These are phyloP conservation scores for Penicillium sumatraense DNA, from an alignment of 2,329 filamentous ascomycete genomes.

Conservation along the genomic window DNA sequence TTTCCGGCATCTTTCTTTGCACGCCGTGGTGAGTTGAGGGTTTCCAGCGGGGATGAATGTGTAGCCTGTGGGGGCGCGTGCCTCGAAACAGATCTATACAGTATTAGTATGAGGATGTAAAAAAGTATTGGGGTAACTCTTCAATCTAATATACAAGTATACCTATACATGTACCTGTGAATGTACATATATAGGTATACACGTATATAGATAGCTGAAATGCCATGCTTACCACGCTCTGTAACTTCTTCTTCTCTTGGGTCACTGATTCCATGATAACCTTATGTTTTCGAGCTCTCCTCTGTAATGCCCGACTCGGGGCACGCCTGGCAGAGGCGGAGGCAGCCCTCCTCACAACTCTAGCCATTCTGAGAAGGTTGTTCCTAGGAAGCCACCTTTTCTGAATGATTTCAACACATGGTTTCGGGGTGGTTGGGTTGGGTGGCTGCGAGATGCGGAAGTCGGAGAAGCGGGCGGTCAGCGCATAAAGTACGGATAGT, in stretches of 20 bases:
- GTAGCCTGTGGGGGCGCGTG: constrained; percentile 62
- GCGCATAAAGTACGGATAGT: constrained; percentile 9
- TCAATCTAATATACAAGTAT: too few relatives aligned
- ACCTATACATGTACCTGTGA: too few relatives aligned
- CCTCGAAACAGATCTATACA: constrained; percentile 60
- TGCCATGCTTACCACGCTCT: constrained; percentile 58
- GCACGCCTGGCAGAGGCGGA: constrained; percentile 39
- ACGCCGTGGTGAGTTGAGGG: constrained; percentile 61
- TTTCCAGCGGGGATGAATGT: constrained; percentile 65
- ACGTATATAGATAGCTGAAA: too few relatives aligned
- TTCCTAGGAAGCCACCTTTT: constrained; percentile 23
- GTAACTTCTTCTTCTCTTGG: constrained; percentile 64
- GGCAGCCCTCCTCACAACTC: constrained; percentile 39
- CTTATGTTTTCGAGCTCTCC: constrained; percentile 55
- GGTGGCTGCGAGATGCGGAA: neutral
- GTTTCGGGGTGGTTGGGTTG: constrained; percentile 3
- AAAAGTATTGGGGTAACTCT: too few relatives aligned
- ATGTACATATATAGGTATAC: too few relatives aligned
- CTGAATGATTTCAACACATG: constrained; percentile 22
- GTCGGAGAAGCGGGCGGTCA: constrained; percentile 14
- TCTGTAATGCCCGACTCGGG: constrained; percentile 37
- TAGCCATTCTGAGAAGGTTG: constrained; percentile 37
- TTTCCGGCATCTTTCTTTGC: constrained; percentile 64
- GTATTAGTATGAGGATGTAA: too few relatives aligned
- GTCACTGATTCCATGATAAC: constrained; percentile 63